Evolutionary conservation across 331 rosid genomes (phyloP).

Genomic region (Phaseolus coccineus): DNA sequence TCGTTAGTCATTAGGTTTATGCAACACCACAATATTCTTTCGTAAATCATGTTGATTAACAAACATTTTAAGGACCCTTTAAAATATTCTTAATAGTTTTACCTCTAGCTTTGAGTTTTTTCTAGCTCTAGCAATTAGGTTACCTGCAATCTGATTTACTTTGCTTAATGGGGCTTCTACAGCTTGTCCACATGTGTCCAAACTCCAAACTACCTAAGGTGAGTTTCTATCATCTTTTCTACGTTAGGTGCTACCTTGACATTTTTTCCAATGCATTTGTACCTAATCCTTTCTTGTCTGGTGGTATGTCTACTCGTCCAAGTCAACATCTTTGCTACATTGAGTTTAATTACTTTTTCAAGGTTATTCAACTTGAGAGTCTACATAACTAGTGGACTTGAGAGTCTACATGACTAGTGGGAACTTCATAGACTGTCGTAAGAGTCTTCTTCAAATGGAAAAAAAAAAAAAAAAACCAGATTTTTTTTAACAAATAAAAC

Average conservation of each 20-base stretch:
- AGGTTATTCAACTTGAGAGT: too few species aligned
- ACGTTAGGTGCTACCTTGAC: background rate
- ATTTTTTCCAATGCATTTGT: background rate
- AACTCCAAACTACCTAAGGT: slow-evolving; percentile 4
- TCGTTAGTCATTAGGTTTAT: background rate
- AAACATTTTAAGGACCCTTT: background rate
- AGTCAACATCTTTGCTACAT: background rate
- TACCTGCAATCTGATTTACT: background rate
- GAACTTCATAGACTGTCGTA: too few species aligned
- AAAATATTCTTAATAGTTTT: background rate
- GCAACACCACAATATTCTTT: background rate
- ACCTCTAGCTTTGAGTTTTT: background rate
- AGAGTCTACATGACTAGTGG: too few species aligned
- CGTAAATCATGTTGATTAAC: background rate
- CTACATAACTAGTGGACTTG: too few species aligned
- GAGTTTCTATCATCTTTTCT: background rate
- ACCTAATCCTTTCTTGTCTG: background rate
- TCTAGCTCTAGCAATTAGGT: background rate
- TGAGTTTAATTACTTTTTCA: background rate
- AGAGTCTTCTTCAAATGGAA: too few species aligned
- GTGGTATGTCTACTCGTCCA: background rate
- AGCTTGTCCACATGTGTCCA: background rate
- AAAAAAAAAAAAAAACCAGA: too few species aligned
- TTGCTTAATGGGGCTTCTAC: slow-evolving; percentile 10
- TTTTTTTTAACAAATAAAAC: too few species aligned